Base-by-base conservation (phyloP, 2,329 filamentous ascomycete genomes). In the Aspergillus uvarum region DNA sequence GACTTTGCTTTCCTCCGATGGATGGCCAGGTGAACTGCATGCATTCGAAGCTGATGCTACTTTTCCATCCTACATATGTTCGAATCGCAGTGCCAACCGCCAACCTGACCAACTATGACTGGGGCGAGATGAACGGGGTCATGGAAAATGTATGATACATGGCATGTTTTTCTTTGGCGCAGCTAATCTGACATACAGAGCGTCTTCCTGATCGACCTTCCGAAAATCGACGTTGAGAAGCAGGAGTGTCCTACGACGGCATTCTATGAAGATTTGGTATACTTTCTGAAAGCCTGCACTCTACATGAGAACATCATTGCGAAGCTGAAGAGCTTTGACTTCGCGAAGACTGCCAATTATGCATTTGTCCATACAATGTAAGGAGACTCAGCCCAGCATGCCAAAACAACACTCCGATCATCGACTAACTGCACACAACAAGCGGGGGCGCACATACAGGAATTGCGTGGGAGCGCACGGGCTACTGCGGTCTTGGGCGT, bases 11-110 rank as follows among this genome's bases (percentile, higher is more conserved):
- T 70, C 94, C 94, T 16, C 83, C 84, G 2, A 94, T 97, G 90
- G 81, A 86, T 47, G 85, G 86, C 1, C 80, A 85, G 51, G 77
- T 86, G 5, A 89, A 87, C 24, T 87, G 83, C 68, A 96, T 98
- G 92, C 95, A 98, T 75, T 96, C 92, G 53, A 98, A 99, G 72
- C 81, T 98, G 48, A 93, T 96, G 83, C 77, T 98, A 1, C 82
- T 98, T n/a, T 94, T 92, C 68, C 91, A 92, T 67, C 78, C 84
- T 0, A 77, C 78, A 1, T 87, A 92, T 72, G 76, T 97, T 16
- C 86, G 95, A 6, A 82, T 99, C 49, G 94, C 89, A 1, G 81
- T 98, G 2, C 92, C 95, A 0, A 94, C 89, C 3, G 95, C 92
- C 1, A 99, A 99, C 68, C 79, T 97, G 52, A 87, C 90, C 12